Conservation (phyloP, 192 early-diverging fungal species). For the Entrophospora sp. region DNA sequence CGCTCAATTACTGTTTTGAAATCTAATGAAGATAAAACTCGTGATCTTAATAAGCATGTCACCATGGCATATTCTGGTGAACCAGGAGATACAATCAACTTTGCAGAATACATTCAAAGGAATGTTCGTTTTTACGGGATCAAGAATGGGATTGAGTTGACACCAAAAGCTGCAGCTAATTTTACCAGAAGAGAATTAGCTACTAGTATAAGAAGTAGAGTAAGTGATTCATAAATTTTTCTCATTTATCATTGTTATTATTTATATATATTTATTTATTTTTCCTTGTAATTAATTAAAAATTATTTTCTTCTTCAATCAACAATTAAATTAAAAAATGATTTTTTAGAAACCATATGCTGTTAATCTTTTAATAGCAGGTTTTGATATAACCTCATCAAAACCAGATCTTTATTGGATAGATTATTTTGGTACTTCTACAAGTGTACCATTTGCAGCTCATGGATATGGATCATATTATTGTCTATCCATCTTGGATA, state of each 20-base stretch:
- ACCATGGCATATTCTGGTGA: conserved; percentile 83
- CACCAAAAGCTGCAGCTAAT: conserved; percentile 64
- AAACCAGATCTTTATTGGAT: conserved; percentile 80
- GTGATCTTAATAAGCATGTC: conserved; percentile 69
- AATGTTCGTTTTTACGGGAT: conserved; percentile 87
- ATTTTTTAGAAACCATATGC: conserved; percentile 83
- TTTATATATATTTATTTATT: background rate
- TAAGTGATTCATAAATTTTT: conserved; percentile 70
- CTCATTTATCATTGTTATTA: conserved; percentile 59
- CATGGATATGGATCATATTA: conserved; percentile 89
- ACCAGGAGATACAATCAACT: conserved; percentile 84
- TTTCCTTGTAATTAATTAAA: background rate
- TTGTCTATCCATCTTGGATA: conserved; percentile 77
- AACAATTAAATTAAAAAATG: background rate
- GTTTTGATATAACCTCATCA: conserved; percentile 61
- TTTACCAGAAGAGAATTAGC: conserved; percentile 80
- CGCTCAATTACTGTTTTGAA: conserved; percentile 92
- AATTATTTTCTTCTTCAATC: background rate
- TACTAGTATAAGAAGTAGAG: too few species aligned
- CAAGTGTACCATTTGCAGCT: too few species aligned
- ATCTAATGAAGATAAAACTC: conserved; percentile 83
- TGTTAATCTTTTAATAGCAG: too few species aligned
- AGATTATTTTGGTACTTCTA: conserved; percentile 86
- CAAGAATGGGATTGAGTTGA: conserved; percentile 74
- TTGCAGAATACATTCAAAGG: conserved; percentile 90